These are phyloP conservation scores for Heterobasidion parviporum DNA, from an alignment of 1,284 basidiomycete species.

Conservation along the genomic window DNA sequence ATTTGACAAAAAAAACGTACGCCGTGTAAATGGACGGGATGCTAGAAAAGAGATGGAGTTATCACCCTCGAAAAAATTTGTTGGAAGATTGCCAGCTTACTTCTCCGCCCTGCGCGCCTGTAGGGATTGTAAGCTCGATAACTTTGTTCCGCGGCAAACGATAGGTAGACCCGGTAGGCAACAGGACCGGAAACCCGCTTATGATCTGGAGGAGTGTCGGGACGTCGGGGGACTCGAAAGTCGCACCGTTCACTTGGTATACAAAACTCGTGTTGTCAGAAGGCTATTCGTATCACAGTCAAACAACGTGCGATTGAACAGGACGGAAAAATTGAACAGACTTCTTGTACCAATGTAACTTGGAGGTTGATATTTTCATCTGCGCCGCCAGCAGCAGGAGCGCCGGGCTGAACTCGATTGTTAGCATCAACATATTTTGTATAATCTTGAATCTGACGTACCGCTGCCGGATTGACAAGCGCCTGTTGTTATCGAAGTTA, in stretches of 20 bases:
- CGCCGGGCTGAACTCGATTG: conserved; percentile 16
- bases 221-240: conserved; percentile 18
- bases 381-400: conserved; percentile 17
- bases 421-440: neutral
- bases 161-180: conserved; percentile 22
- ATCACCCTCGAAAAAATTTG: neutral
- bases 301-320: neutral
- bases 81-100: conserved; percentile 7
- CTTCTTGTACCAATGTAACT: conserved; percentile 15
- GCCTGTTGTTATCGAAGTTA: neutral
- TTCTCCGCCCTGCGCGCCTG: conserved; percentile 15
- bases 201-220: conserved; percentile 29
- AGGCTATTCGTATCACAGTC: neutral
- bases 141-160: conserved; percentile 20
- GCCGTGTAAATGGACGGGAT: conserved; percentile 34
- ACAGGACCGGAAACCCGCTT: conserved; percentile 21
- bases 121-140: conserved; percentile 27
- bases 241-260: conserved; percentile 18
- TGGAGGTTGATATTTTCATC: conserved; percentile 21
- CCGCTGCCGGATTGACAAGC: neutral
- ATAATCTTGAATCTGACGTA: neutral
- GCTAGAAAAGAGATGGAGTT: conserved; percentile 10
- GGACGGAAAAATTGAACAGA: neutral
- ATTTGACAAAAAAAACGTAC: conserved; percentile 10
- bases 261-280: neutral